A percentile compares a stretch with the other conserved stretches of the same genome.
Evolutionary conservation across 306 rosid species (phyloP).

Genomic region (Sicyos baderoa): DNA sequence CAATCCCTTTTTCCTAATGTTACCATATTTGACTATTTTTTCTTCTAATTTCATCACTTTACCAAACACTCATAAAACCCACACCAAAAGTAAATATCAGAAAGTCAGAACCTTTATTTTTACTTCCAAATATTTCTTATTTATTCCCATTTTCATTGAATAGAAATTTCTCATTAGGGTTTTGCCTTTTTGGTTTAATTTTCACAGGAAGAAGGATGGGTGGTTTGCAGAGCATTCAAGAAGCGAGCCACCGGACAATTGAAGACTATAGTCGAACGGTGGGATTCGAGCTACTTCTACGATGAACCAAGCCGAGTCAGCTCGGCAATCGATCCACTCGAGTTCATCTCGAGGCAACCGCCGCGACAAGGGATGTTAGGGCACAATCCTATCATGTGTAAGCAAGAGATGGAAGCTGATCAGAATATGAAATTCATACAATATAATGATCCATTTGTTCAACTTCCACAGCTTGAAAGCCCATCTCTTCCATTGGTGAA

Average conservation of each 20-base stretch:
- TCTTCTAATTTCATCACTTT: constrained; percentile 25
- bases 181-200: constrained; percentile 2
- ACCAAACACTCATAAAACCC: constrained; percentile 23
- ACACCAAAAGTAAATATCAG: neutral
- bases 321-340: constrained; percentile 45
- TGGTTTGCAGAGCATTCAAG: constrained; percentile 94
- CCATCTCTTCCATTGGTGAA: constrained; percentile 58
- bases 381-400: constrained; percentile 43
- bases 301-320: constrained; percentile 47
- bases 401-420: constrained; percentile 70
- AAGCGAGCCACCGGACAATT: constrained; percentile 51
- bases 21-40: constrained; percentile 28
- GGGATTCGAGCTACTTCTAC: constrained; percentile 59
- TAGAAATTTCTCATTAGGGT: too few species aligned
- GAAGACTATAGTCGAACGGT: constrained; percentile 43
- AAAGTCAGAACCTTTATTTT: neutral
- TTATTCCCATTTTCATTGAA: too few species aligned
- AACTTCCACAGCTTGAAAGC: constrained; percentile 71
- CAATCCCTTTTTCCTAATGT: constrained; percentile 19
- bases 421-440: constrained; percentile 36
- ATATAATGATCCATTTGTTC: constrained; percentile 41
- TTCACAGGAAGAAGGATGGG: constrained; percentile 98
- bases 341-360: constrained; percentile 41
- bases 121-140: neutral
- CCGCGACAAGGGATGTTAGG: constrained; percentile 32